These are phyloP conservation scores for Amaranthus hypochondriacus DNA, from an alignment of 148 eudicot species.

Conservation along the genomic window DNA sequence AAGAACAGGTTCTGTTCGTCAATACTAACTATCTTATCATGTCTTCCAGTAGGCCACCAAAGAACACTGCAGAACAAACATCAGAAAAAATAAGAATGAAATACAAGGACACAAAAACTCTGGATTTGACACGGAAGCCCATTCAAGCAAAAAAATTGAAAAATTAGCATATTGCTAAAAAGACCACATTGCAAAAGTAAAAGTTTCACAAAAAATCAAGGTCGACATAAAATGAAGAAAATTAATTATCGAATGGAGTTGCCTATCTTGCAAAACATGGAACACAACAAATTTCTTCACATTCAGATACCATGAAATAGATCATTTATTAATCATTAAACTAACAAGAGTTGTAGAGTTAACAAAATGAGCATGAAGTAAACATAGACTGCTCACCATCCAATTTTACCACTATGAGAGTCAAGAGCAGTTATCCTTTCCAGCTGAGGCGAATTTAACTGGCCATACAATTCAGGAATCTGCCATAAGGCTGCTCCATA, in stretches of 20 bases:
- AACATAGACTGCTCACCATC: constrained; percentile 45
- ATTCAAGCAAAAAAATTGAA: neutral
- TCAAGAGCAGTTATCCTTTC: constrained; percentile 82
- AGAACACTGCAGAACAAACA: constrained; percentile 55
- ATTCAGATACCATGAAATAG: neutral
- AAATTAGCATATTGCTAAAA: neutral
- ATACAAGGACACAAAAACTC: neutral
- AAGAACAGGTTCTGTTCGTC: constrained; percentile 87
- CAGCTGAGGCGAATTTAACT: constrained; percentile 85
- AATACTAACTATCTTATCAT: constrained; percentile 82
- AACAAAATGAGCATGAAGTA: neutral
- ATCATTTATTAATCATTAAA: neutral
- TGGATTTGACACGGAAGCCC: neutral
- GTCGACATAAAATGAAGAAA: no score
- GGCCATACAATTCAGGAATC: constrained; percentile 96
- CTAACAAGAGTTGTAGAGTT: neutral
- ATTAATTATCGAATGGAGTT: neutral
- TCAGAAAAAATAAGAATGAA: constrained; percentile 1
- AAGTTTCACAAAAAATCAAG: neutral
- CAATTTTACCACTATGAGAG: constrained; percentile 60
- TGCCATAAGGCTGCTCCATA: constrained; percentile 98
- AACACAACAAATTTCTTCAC: neutral
- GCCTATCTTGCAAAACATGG: neutral
- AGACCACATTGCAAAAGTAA: constrained; percentile 2
- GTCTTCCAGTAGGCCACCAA: constrained; percentile 97